These are phyloP conservation scores for Sarocladiaceae sp. DNA, from an alignment of 2,329 filamentous ascomycete genomes.

Conservation along the genomic window DNA sequence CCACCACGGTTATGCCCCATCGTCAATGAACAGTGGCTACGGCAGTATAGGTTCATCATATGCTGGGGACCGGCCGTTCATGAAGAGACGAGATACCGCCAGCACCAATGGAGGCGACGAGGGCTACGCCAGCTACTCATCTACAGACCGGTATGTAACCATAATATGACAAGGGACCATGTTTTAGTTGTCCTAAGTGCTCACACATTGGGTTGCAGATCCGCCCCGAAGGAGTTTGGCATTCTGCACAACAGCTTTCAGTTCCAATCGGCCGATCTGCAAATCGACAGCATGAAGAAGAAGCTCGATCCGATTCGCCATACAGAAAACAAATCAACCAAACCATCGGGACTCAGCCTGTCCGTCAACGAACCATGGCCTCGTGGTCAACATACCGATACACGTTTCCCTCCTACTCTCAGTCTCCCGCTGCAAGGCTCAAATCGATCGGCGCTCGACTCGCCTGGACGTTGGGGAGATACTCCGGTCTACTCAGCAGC, in stretches of 20 bases:
- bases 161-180: conserved; percentile 12
- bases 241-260: conserved; percentile 46
- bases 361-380: conserved; percentile 35
- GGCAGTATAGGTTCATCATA: conserved; percentile 34
- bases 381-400: conserved; percentile 32
- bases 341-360: conserved; percentile 26
- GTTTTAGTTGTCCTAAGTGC: too few relatives aligned
- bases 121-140: conserved; percentile 39
- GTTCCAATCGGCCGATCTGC: conserved; percentile 41
- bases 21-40: conserved; percentile 27
- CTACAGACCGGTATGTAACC: conserved; percentile 32
- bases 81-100: conserved; percentile 26
- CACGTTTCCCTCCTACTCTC: conserved; percentile 33
- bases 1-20: conserved; percentile 12
- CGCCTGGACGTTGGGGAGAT: conserved; percentile 39
- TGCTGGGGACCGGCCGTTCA: conserved; percentile 28
- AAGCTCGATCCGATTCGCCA: conserved; percentile 46
- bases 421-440: conserved; percentile 33
- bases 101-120: conserved; percentile 32
- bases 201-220: too few relatives aligned
- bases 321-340: background rate
- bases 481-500: conserved; percentile 45
- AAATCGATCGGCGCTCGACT: conserved; percentile 41
- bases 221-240: conserved; percentile 40
- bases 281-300: conserved; percentile 49